These are phyloP conservation scores for Vachellia collinsii DNA, from an alignment of 306 rosid genomes.

Conservation along the genomic window DNA sequence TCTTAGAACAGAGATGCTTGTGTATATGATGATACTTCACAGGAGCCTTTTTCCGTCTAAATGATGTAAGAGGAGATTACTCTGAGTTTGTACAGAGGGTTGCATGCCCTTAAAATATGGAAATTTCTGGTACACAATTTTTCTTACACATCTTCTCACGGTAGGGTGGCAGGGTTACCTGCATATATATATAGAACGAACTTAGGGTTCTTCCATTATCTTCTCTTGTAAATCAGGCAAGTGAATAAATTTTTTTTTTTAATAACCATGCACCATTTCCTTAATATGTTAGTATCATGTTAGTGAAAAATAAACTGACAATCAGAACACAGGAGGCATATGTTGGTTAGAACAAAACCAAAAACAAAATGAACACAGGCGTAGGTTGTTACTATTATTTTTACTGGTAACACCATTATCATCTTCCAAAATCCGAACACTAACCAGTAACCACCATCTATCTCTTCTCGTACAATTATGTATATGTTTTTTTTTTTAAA, in stretches of 20 bases:
- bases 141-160: background rate
- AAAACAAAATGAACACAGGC: too few relatives aligned
- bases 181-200: background rate
- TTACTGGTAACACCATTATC: too few relatives aligned
- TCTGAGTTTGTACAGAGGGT: constrained; percentile 39
- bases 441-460: too few relatives aligned
- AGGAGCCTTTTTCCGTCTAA: background rate
- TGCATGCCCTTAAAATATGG: constrained; percentile 30
- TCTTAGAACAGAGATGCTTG: constrained; percentile 37
- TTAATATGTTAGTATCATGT: background rate
- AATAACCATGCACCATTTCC: background rate
- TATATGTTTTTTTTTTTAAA: too few relatives aligned
- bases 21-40: constrained; percentile 23
- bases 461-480: too few relatives aligned
- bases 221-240: background rate
- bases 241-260: background rate
- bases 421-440: background rate
- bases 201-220: background rate
- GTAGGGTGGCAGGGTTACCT: background rate
- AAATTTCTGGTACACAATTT: background rate
- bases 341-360: background rate
- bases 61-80: constrained; percentile 8
- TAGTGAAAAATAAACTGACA: background rate
- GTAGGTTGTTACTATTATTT: too few relatives aligned
- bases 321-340: background rate